Conservation (phyloP, 2,329 filamentous ascomycete genomes). For the Domatiomyces globalis region DNA sequence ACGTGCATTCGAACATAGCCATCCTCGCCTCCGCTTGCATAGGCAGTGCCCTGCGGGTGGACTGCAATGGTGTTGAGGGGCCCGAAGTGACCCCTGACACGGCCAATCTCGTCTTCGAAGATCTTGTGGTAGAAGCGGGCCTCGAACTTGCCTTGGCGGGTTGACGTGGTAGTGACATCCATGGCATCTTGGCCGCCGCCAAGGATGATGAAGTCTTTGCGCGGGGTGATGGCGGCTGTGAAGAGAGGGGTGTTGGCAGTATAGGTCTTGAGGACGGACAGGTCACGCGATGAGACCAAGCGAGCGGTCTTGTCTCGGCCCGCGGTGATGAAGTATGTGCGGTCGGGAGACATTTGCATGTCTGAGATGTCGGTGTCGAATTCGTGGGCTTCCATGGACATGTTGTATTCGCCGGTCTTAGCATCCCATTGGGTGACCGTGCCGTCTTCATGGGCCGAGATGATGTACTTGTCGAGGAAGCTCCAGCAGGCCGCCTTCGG, state of each 20-base stretch:
- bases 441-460: slow-evolving; percentile 93
- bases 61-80: slow-evolving; percentile 91
- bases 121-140: slow-evolving; percentile 99
- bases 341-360: slow-evolving; percentile 84
- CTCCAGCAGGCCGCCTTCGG: slow-evolving; percentile 96
- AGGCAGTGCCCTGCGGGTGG: slow-evolving; percentile 79
- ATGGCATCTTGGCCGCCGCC: slow-evolving; percentile 97
- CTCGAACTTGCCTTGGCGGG: slow-evolving; percentile 97
- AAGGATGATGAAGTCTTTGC: slow-evolving; percentile 96
- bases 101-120: slow-evolving; percentile 96
- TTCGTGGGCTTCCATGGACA: slow-evolving; percentile 75
- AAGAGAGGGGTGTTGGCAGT: slow-evolving; percentile 86
- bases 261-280: slow-evolving; percentile 89
- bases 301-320: slow-evolving; percentile 91
- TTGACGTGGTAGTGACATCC: slow-evolving; percentile 91
- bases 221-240: slow-evolving; percentile 81
- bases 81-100: slow-evolving; percentile 94
- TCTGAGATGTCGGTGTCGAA: slow-evolving; percentile 73
- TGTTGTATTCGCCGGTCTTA: slow-evolving; percentile 73
- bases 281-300: slow-evolving; percentile 72
- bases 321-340: slow-evolving; percentile 95
- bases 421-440: slow-evolving; percentile 80
- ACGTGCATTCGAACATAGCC: slow-evolving; percentile 97
- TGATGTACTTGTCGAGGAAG: slow-evolving; percentile 88
- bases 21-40: slow-evolving; percentile 92